A percentile compares a stretch with the other conserved stretches of the same genome.
phyloP scores from a whole-genome alignment of 768 basidiomycete species.

The Russula vinacea region DNA sequence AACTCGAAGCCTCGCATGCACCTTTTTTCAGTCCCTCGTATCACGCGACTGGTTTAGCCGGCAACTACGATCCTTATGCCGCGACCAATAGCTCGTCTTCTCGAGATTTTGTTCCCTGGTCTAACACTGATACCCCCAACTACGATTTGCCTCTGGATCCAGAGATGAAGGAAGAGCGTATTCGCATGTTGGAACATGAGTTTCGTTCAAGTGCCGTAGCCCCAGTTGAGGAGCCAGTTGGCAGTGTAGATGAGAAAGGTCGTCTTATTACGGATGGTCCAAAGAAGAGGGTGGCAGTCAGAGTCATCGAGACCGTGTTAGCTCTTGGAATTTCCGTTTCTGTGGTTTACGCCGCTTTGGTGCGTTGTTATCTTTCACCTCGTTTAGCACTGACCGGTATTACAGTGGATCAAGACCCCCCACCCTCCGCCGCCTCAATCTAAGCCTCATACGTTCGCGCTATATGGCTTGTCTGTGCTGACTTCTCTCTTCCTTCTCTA shows the following conservation, averaged over 20 bases:
- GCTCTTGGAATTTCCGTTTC: slow-evolving; percentile 52
- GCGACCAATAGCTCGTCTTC: slow-evolving; percentile 43
- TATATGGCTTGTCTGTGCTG: slow-evolving; percentile 56
- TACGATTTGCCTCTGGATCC: slow-evolving; percentile 45
- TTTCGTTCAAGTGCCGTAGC: slow-evolving; percentile 45
- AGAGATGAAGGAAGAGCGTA: slow-evolving; percentile 60
- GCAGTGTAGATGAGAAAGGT: slow-evolving; percentile 57
- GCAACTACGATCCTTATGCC: slow-evolving; percentile 34
- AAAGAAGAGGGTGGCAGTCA: slow-evolving; percentile 50
- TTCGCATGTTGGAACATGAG: slow-evolving; percentile 68
- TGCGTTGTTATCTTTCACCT: slow-evolving; percentile 35
- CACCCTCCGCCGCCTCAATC: slow-evolving; percentile 53
- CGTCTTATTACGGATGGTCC: slow-evolving; percentile 61
- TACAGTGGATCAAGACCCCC: slow-evolving; percentile 54
- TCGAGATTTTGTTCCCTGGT: slow-evolving; percentile 53
- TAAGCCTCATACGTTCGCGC: slow-evolving; percentile 51
- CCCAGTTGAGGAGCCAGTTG: slow-evolving; percentile 44
- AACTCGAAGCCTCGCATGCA: slow-evolving; percentile 27
- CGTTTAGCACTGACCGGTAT: slow-evolving; percentile 17
- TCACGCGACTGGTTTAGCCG: neutral
- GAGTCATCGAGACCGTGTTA: slow-evolving; percentile 50
- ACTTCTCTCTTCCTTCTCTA: slow-evolving; percentile 52
- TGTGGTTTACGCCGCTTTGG: slow-evolving; percentile 60
- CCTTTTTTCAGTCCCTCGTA: slow-evolving; percentile 39
- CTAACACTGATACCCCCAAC: slow-evolving; percentile 44